These are phyloP conservation scores for Populus pruinosa DNA, from an alignment of 345 rosid species.

Conservation along the genomic window DNA sequence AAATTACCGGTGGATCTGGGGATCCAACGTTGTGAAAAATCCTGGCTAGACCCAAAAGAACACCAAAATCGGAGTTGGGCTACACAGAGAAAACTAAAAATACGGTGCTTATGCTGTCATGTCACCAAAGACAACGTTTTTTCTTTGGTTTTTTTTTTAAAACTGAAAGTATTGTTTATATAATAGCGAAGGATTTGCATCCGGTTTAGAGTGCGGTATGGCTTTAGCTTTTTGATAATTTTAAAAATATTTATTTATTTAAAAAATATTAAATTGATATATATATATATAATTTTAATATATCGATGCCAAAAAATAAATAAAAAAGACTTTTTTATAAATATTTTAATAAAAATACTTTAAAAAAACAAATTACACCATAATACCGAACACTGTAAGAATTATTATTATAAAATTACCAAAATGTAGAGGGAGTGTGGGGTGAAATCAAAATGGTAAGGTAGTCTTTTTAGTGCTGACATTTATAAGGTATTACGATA, in stretches of 20 bases:
- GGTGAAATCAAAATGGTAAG: background rate
- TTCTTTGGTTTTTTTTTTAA: background rate
- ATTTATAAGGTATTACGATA: too few relatives aligned
- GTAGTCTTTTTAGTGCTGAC: background rate
- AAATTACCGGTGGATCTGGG: conserved; percentile 29
- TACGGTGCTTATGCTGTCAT: background rate
- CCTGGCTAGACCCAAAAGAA: conserved; percentile 3
- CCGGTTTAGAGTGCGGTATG: too few relatives aligned
- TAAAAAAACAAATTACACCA: too few relatives aligned
- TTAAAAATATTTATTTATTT: too few relatives aligned
- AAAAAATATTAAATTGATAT: too few relatives aligned
- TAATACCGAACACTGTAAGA: too few relatives aligned
- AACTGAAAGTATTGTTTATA: conserved; percentile 5
- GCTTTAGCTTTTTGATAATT: too few relatives aligned
- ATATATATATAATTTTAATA: too few relatives aligned
- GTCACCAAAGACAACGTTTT: background rate
- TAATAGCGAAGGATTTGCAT: background rate
- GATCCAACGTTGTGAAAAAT: conserved; percentile 4
- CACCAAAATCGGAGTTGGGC: conserved; percentile 17
- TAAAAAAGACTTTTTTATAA: too few relatives aligned
- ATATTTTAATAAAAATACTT: too few relatives aligned
- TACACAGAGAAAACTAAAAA: background rate
- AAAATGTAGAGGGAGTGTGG: background rate
- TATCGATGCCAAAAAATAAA: too few relatives aligned
- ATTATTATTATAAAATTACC: background rate